Conservation (phyloP, 2,329 filamentous ascomycete genomes). For the Xylaria sp. region DNA sequence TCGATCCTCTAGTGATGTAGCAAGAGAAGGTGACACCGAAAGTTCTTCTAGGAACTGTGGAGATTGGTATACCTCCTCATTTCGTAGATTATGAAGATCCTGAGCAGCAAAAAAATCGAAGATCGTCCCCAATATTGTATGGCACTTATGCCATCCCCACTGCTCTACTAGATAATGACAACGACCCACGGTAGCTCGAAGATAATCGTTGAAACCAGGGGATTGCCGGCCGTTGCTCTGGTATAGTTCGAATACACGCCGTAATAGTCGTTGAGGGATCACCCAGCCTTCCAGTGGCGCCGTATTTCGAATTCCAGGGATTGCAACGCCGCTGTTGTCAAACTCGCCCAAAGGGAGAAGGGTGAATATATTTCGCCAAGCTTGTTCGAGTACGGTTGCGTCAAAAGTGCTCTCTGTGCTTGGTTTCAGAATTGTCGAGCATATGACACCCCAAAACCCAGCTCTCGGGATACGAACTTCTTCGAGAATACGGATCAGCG, state of each 20-base stretch:
- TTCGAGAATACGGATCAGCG: conserved; percentile 65
- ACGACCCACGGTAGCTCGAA: conserved; percentile 66
- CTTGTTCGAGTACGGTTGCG: conserved; percentile 61
- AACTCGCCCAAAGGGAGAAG: conserved; percentile 72
- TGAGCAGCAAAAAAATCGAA: conserved; percentile 76
- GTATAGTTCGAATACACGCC: conserved; percentile 69
- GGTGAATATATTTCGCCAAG: conserved; percentile 70
- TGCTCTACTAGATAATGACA: conserved; percentile 72
- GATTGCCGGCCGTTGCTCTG: conserved; percentile 64
- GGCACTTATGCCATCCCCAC: conserved; percentile 73
- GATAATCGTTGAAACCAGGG: conserved; percentile 74
- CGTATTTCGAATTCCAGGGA: conserved; percentile 53
- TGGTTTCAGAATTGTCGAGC: conserved; percentile 55
- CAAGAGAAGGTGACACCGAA: conserved; percentile 57
- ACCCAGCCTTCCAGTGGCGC: conserved; percentile 67
- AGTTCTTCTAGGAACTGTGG: conserved; percentile 71
- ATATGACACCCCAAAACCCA: conserved; percentile 71
- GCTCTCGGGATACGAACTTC: conserved; percentile 61
- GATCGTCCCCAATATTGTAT: conserved; percentile 67
- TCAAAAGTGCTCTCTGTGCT: conserved; percentile 54
- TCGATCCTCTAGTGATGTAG: conserved; percentile 64
- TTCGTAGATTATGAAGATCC: conserved; percentile 70
- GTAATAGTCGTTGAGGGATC: conserved; percentile 67
- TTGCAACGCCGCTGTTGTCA: conserved; percentile 63
- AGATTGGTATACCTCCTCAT: conserved; percentile 71